Evolutionary conservation across 2,329 filamentous ascomycete genomes (phyloP).

Genomic region (Fusarium chuoi): DNA sequence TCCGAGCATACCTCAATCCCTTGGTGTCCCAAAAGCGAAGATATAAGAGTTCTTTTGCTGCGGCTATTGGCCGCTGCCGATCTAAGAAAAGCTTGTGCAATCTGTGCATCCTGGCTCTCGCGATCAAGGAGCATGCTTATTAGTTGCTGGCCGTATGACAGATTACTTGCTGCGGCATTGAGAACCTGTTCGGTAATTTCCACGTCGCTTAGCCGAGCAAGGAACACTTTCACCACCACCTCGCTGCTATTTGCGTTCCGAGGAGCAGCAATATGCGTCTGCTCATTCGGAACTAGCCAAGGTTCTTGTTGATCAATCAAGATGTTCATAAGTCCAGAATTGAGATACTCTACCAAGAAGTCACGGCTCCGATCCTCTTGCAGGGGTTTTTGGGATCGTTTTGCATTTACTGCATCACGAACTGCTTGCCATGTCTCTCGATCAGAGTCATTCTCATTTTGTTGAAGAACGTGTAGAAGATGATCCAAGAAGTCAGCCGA

Average conservation of each 20-base stretch:
- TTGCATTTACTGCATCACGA: no score
- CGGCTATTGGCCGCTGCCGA: no score
- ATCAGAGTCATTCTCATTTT: no score
- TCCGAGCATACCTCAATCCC: no score
- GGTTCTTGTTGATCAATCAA: neutral
- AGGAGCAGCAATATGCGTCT: no score
- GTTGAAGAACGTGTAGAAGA: fast-evolving
- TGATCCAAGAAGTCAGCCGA: no score
- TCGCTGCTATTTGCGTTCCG: neutral
- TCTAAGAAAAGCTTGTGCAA: neutral
- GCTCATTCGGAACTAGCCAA: no score
- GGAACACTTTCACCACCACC: neutral
- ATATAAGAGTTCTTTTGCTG: no score
- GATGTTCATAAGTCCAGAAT: neutral
- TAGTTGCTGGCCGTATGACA: neutral
- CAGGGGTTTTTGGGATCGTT: no score
- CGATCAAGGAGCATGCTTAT: neutral
- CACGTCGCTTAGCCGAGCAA: neutral
- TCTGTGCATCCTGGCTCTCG: neutral
- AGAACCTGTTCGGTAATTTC: neutral
- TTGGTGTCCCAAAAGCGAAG: no score
- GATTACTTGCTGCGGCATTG: neutral
- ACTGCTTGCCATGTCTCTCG: no score
- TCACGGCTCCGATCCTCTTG: neutral
- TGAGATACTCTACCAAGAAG: neutral